Evolutionary conservation across 2,329 filamentous ascomycete genomes (phyloP).

Genomic region (Diaporthe citrichinensis): DNA sequence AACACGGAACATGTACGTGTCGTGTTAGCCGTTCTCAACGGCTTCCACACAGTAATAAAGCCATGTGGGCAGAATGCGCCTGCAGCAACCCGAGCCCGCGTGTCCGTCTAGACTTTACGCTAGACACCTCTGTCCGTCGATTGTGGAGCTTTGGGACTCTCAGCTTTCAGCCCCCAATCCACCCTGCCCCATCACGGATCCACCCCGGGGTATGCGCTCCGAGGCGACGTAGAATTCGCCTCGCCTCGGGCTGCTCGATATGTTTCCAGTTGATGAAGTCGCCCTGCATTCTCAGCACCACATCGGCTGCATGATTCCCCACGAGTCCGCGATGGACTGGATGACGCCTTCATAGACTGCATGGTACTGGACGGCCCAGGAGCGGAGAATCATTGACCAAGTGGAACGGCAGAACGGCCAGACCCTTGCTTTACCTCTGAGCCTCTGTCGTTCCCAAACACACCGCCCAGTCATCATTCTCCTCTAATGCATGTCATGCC

Average conservation of each 20-base stretch:
- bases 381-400: not conserved
- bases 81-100: not conserved
- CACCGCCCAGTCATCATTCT: not conserved
- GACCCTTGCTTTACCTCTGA: not conserved
- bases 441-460: not conserved
- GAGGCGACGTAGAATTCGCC: not conserved
- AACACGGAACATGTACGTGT: not conserved
- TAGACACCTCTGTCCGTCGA: not conserved
- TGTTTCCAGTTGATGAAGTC: conserved; percentile 29
- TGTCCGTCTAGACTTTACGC: not conserved
- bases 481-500: not conserved
- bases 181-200: not conserved
- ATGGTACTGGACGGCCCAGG: not conserved
- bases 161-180: conserved; percentile 25
- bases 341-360: not conserved
- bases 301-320: not conserved
- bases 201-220: conserved; percentile 14
- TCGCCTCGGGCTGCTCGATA: not conserved
- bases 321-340: not conserved
- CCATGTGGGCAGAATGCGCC: not conserved
- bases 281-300: conserved; percentile 12
- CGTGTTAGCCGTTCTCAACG: not conserved
- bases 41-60: not conserved
- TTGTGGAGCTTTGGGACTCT: not conserved
- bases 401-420: not conserved